Conservation (phyloP, 257 asterid species). For the Ilex asprella region DNA sequence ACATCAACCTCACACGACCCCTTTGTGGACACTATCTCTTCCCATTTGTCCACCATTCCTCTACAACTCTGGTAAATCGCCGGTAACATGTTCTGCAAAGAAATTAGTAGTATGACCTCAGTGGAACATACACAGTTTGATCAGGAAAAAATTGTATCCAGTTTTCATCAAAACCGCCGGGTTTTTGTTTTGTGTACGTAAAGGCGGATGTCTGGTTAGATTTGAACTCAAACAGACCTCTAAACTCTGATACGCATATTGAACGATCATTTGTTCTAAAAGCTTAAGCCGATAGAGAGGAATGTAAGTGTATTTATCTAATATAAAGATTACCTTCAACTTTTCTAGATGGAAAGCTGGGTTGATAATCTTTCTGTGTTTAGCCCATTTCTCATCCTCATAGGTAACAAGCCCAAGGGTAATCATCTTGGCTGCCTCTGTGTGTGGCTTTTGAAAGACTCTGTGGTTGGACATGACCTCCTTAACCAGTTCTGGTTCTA, state of each 20-base stretch:
- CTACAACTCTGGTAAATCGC: neutral
- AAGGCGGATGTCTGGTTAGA: too few relatives aligned
- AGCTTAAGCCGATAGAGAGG: too few relatives aligned
- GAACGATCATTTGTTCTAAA: too few relatives aligned
- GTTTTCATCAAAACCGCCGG: too few relatives aligned
- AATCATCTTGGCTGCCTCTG: conserved; percentile 12
- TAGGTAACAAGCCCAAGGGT: conserved; percentile 3
- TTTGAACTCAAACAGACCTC: too few relatives aligned
- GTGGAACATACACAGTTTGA: too few relatives aligned
- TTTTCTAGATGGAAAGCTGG: conserved; percentile 27
- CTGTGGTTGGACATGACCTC: conserved; percentile 12
- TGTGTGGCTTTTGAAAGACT: conserved; percentile 12
- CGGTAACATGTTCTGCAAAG: neutral
- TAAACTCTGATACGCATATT: too few relatives aligned
- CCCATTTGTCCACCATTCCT: conserved; percentile 6
- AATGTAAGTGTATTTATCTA: too few relatives aligned
- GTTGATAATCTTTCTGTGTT: conserved; percentile 16
- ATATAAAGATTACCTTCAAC: conserved; percentile 13
- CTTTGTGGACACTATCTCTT: neutral
- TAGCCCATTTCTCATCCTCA: conserved; percentile 22
- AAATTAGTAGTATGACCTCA: neutral
- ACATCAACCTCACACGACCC: conserved; percentile 6
- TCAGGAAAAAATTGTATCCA: too few relatives aligned
- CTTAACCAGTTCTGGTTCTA: conserved; percentile 19
- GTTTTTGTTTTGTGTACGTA: too few relatives aligned